Percentiles rank a stretch among this genome's conserved stretches.
Conservation (phyloP, 192 early-diverging fungal genomes). For the Haplosporangium gracile region DNA sequence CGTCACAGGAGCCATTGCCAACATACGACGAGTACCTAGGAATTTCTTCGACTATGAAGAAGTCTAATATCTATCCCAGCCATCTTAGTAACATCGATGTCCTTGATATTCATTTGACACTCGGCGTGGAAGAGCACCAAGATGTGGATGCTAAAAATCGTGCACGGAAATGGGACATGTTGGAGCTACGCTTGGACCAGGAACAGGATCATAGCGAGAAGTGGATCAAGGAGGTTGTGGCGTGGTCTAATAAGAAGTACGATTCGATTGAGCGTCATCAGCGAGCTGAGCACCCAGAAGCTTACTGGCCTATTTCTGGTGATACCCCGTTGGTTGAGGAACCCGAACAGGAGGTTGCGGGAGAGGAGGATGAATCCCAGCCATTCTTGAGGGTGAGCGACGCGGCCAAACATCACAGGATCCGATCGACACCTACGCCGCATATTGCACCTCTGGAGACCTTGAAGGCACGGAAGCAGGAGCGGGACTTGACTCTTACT, state of each 20-base stretch:
- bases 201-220: conserved; percentile 35
- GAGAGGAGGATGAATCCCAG: conserved; percentile 1
- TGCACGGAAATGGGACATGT: conserved; percentile 41
- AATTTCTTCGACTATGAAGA: conserved; percentile 31
- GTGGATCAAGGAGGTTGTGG: conserved; percentile 35
- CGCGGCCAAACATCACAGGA: background rate
- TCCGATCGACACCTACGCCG: background rate
- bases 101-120: conserved; percentile 29
- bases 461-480: conserved; percentile 13
- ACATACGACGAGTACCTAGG: conserved; percentile 50
- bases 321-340: conserved; percentile 18
- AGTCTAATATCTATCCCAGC: conserved; percentile 12
- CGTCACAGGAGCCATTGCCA: conserved; percentile 18
- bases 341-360: conserved; percentile 11
- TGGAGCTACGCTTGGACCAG: conserved; percentile 32
- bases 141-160: conserved; percentile 23
- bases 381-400: background rate
- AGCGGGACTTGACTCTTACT: conserved; percentile 25
- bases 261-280: conserved; percentile 30
- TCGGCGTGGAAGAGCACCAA: conserved; percentile 20
- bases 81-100: conserved; percentile 40
- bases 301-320: conserved; percentile 6
- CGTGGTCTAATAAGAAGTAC: conserved; percentile 21
- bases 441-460: background rate
- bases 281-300: background rate